Base-by-base conservation (phyloP, 768 basidiomycete genomes). In the Rhizopogon salebrosus region DNA sequence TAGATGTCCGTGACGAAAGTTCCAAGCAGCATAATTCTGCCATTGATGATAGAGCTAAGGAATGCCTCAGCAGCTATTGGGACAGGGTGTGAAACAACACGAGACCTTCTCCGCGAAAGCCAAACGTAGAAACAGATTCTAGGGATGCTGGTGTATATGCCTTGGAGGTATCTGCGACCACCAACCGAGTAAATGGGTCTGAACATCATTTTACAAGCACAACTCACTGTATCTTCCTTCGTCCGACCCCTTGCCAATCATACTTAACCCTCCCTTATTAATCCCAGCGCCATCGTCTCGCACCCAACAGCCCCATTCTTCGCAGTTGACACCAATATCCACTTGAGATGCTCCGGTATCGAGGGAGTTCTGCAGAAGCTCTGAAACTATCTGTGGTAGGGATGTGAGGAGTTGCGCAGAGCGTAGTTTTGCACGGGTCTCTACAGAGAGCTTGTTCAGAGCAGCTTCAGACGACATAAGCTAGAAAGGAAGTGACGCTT, bases 21-120 rank as follows among this genome's bases (percentile, higher is more conserved):
- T 95, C 92, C 51, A 97, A 63, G 57, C 85, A 85, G 6, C 80
- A 83, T 2, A 98, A 62, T 60, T 92, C 84, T 31, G 86, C 87
- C 52, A 86, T 82, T 42, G 93, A 95, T 16, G 91, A 87, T 49
- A 97, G 69, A 3, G 94, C 95, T 95, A 57, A 41, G 18, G 11
- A 36, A 29, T n/a, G 14, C 38, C 6, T 50, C 40, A 46, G 26
- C 18, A 13, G 4, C 11, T 10, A 22, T 22, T 42, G 4, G 46
- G 48, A 48, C 41, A 22, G 49, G 41, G 24, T 48, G 35, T 41
- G n/a, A 38, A 20, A 37, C 22, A 48, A 41, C 20, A 22, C 54
- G 56, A 16, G 60, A 90, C 94, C 93, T 87, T 98, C 95, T 35
- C 95, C 94, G 59, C 95, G 82, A 70, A 92, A 95, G 0, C 95